Base-by-base conservation (phyloP, 2,329 filamentous ascomycete genomes). In the Aspergillus quadrilineatus region DNA sequence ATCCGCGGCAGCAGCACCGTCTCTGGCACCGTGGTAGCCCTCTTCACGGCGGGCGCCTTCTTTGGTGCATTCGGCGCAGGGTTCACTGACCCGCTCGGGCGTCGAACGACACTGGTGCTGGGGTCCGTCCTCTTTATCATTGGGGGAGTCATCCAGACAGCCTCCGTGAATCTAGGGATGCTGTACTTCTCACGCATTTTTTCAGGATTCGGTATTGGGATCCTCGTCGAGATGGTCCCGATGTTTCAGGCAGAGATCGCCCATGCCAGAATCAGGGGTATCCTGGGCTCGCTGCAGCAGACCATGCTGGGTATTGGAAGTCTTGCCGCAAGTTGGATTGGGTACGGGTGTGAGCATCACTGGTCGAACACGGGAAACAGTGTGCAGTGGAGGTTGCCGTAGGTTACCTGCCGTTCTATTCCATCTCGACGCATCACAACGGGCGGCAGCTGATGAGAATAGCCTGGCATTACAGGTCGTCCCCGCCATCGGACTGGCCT, bases 241-340 rank as follows among this genome's bases (percentile, higher is more conserved):
- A 51, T 56, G 48, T 56, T 51, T 43, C 47, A 51, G 42, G 48
- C 54, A 2, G 54, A 56, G 49, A 56, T 56, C 15, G 54, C 54
- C 6, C 54, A 51, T 47, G 48, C 54, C 4, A 39, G 48, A 9
- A 52, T 52, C 12, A 34, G 54, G 5, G 54, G 54, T 17, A 43
- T 50, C 2, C 34, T 56, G 28, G 47, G 47, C 9, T 51, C 48
- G 14, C 32, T 56, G 15, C 54, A 56, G 44, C 50, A 52, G 41
- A 52, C 50, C 1, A 52, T 52, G 53, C 30, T 55, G 17, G 53
- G 53, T 2, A 50, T 55, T 17, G 53, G 53, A 2, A 17, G 45
- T 8, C 37, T 55, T 1, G 44, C 53, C 2, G 53, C 53, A 9
- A 50, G 45, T n/a, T 55, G 53, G 53, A 55, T 55, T n/a, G 53